Percentiles rank a stretch among this genome's conserved stretches.
phyloP scores from a whole-genome alignment of 352 stramenopile genomes.

The Globisporangium nunn region DNA sequence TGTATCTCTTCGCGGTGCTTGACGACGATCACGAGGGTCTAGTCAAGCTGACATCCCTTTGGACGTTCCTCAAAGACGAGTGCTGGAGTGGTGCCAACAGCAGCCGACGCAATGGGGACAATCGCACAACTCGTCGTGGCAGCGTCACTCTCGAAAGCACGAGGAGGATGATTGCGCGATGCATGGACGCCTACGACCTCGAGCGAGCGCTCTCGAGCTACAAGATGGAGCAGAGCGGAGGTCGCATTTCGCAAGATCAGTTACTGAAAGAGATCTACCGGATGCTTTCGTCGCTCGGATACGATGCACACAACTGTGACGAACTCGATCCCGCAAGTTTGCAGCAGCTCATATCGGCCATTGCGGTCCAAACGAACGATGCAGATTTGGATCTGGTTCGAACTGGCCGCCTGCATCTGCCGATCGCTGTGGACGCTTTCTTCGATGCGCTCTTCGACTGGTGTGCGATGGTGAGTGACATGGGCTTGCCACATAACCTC shows the following conservation, averaged over 20 bases:
- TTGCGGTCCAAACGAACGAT: constrained; percentile 1
- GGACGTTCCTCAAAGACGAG: constrained; percentile 16
- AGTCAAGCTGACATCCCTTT: constrained; percentile 20
- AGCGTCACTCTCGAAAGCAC: constrained; percentile 1
- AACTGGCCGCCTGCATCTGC: constrained; percentile 1
- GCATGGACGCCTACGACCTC: constrained; percentile 24
- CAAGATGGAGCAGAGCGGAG: neutral
- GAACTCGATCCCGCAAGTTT: neutral
- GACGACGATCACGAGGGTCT: constrained; percentile 17
- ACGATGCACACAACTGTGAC: neutral
- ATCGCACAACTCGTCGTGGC: neutral
- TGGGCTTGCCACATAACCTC: constrained; percentile 30
- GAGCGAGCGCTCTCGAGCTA: constrained; percentile 10
- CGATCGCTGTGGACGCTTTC: constrained; percentile 26
- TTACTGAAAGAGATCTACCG: constrained; percentile 6
- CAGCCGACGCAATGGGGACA: neutral
- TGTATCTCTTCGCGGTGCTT: constrained; percentile 31
- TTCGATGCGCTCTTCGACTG: constrained; percentile 49
- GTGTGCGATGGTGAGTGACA: constrained; percentile 12
- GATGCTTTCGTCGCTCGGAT: constrained; percentile 2
- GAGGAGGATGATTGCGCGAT: constrained; percentile 11
- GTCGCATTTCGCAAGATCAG: constrained; percentile 9
- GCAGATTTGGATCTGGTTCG: constrained; percentile 2
- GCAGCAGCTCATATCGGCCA: constrained; percentile 5
- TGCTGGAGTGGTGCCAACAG: constrained; percentile 21